Percentiles rank a stretch among this genome's conserved stretches.
phyloP scores from a whole-genome alignment of 805 yeast species.

The Nakazawaea peltata region DNA sequence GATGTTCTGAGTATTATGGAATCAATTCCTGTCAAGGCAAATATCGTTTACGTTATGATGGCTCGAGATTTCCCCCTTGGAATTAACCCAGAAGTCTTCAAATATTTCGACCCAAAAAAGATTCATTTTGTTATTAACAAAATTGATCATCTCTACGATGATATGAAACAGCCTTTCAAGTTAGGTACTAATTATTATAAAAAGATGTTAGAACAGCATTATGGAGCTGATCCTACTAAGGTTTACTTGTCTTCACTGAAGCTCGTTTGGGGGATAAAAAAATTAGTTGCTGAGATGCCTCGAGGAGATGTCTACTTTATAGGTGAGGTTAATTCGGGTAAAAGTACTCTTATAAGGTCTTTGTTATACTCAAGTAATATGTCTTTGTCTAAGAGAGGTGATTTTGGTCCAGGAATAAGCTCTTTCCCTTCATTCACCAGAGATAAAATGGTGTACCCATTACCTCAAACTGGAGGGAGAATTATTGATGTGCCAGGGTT shows the following conservation, averaged over 20 bases:
- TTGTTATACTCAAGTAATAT: constrained; percentile 22
- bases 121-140: constrained; percentile 35
- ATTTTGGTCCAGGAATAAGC: constrained; percentile 38
- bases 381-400: constrained; percentile 16
- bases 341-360: constrained; percentile 50
- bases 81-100: constrained; percentile 28
- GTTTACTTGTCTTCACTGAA: constrained; percentile 45
- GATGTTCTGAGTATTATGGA: constrained; percentile 23
- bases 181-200: constrained; percentile 22
- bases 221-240: constrained; percentile 21
- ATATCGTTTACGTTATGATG: constrained; percentile 53
- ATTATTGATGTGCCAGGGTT: constrained; percentile 44
- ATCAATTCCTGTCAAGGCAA: constrained; percentile 34
- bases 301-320: constrained; percentile 37
- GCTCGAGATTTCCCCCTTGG: constrained; percentile 70
- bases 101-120: constrained; percentile 22
- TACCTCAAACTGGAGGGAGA: constrained; percentile 16
- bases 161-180: constrained; percentile 15
- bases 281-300: constrained; percentile 29
- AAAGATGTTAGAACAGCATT: constrained; percentile 20
- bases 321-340: constrained; percentile 67
- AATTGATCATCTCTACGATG: constrained; percentile 24
- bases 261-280: constrained; percentile 42
- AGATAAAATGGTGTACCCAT: constrained; percentile 31
- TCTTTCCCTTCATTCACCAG: constrained; percentile 69